Conservation (phyloP, 225 moss, liverwort and hornwort species). For the Straminergon stramineum region DNA sequence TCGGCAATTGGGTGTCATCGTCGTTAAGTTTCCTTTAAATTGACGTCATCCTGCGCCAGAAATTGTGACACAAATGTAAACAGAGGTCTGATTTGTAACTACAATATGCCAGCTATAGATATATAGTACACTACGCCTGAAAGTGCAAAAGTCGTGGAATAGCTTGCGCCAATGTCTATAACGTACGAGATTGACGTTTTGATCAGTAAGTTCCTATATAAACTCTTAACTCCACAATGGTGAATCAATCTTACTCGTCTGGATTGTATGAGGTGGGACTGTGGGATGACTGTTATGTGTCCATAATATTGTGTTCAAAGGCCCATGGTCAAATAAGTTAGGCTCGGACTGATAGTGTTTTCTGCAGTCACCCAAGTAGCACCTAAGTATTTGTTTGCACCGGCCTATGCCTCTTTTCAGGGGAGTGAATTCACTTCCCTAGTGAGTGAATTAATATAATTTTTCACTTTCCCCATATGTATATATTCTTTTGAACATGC, state of each 20-base stretch:
- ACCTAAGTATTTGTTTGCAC: background rate
- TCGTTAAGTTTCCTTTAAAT: too few relatives aligned
- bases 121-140: too few relatives aligned
- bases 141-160: background rate
- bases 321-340: background rate
- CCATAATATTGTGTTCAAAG: too few relatives aligned
- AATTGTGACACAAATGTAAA: too few relatives aligned
- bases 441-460: too few relatives aligned
- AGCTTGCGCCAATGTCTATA: background rate
- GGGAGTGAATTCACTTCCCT: too few relatives aligned
- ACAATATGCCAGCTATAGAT: too few relatives aligned
- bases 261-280: background rate
- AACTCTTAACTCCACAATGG: background rate
- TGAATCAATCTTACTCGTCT: background rate
- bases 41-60: too few relatives aligned
- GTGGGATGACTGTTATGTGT: background rate
- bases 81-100: too few relatives aligned
- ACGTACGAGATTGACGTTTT: background rate
- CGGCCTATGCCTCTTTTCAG: background rate
- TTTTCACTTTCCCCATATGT: too few relatives aligned
- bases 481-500: too few relatives aligned
- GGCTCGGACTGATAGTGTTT: background rate
- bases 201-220: background rate
- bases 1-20: background rate
- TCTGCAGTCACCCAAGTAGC: background rate